A percentile compares a stretch with the other conserved stretches of the same genome.
phyloP scores from a whole-genome alignment of 73 alveolate genomes.

The Durusdinium trenchii region DNA sequence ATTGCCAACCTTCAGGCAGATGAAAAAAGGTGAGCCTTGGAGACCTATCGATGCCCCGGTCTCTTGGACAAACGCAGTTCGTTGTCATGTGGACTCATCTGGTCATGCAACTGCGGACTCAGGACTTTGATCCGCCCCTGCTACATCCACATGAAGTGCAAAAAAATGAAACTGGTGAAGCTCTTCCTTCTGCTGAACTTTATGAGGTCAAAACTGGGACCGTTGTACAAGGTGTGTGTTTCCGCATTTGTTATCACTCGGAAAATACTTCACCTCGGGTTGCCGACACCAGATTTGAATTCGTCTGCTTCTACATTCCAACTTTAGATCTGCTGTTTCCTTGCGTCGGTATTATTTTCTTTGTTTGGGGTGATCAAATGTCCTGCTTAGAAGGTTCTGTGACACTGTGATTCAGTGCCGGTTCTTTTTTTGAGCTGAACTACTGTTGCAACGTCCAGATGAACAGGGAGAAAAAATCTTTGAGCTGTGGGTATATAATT shows the following conservation, averaged over 20 bases:
- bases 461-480: too few species aligned
- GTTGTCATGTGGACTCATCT: background rate
- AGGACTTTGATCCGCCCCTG: conserved; percentile 52
- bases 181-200: conserved; percentile 26
- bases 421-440: too few species aligned
- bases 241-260: background rate
- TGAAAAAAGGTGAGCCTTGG: background rate
- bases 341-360: background rate
- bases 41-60: conserved; percentile 40
- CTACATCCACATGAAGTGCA: too few species aligned
- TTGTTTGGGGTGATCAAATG: background rate
- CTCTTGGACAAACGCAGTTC: background rate
- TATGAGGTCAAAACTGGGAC: background rate
- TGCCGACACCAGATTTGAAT: background rate
- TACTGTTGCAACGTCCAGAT: too few species aligned
- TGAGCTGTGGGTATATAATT: too few species aligned
- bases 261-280: background rate
- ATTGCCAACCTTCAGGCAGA: background rate
- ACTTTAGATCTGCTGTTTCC: background rate
- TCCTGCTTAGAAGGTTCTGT: too few species aligned
- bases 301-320: background rate
- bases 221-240: background rate
- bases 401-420: too few species aligned
- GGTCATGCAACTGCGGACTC: background rate
- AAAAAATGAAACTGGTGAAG: too few species aligned